Base-by-base conservation (phyloP, 1,284 basidiomycete genomes). In the Malassezia psittaci region DNA sequence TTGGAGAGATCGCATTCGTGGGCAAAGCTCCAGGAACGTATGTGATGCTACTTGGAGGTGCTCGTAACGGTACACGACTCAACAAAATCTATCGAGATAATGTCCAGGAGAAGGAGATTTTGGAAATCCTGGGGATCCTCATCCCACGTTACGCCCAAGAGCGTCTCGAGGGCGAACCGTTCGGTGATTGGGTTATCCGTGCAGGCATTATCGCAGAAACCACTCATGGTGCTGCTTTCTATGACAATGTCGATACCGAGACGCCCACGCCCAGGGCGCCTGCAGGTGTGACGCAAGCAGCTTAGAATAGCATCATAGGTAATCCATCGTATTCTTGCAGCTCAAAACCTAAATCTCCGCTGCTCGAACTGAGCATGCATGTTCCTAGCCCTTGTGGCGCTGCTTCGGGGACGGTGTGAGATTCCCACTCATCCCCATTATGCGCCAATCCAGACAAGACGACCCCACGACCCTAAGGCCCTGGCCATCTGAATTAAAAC, bases 1-100 rank as follows among this genome's bases (percentile, higher is more conserved):
- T 93, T 52, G 93, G 78, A 80, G 91, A 98, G 79, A 82, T 96
- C 37, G 91, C 89, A 0, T 96, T 98, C 67, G 85, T 98, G 45
- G 93, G 93, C 49, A 98, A 96, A 78, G 91, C 93, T 0, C 89
- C 87, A 1, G 91, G 90, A 16, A 83, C 84, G 40, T 98, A 98
- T 75, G 76, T 86, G 45, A 96, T 98, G 91, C 82, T 96, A 42
- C 83, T 98, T 21, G 93, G 94, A 54, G 94, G 93, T 59, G 90
- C 89, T 8, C 93, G 90, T 79, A 81, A 88, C 63, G 94, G 93
- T 44, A 85, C 93, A 73, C 82, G 94, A 34, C 79, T 96, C 64
- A 91, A 90, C 79, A 96, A 96, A 78, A 88, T 90, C 56, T 91
- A 87, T 76, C 78, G 86, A 83, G 63, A 96, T 80, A 84, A 84